A percentile compares a stretch with the other conserved stretches of the same genome.
Conservation (phyloP, 495 filamentous ascomycete genomes). For the Parathielavia hyrcaniae region DNA sequence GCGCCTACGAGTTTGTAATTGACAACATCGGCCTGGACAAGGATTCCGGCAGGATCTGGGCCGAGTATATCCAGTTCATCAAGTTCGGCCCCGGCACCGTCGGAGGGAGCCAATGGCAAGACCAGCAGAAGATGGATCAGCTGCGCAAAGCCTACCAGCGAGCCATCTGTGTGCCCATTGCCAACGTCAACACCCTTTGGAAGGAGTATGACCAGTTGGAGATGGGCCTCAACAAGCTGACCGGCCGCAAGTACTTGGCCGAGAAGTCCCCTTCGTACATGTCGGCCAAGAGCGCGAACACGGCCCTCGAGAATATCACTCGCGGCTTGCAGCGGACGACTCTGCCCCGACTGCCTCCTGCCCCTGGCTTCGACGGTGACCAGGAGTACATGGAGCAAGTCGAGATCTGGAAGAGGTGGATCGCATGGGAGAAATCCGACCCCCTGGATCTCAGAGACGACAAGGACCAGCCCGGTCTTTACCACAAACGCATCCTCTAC, state of each 20-base stretch:
- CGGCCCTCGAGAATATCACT: conserved; percentile 76
- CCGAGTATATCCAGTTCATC: conserved; percentile 87
- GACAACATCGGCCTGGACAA: conserved; percentile 84
- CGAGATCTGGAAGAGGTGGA: conserved; percentile 89
- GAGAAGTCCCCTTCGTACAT: conserved; percentile 88
- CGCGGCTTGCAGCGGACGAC: conserved; percentile 69
- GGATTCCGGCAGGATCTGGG: conserved; percentile 85
- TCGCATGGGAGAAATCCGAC: conserved; percentile 89
- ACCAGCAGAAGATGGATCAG: conserved; percentile 93
- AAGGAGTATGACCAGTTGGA: conserved; percentile 97
- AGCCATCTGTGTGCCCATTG: conserved; percentile 76
- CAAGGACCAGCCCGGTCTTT: conserved; percentile 70
- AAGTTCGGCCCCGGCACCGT: conserved; percentile 74
- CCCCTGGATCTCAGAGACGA: conserved; percentile 76
- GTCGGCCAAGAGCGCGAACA: conserved; percentile 82
- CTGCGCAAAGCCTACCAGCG: conserved; percentile 86
- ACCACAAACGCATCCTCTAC: conserved; percentile 72
- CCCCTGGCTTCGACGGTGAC: conserved; percentile 79
- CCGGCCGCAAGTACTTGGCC: conserved; percentile 85
- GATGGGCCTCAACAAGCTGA: conserved; percentile 82
- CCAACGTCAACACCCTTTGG: conserved; percentile 76
- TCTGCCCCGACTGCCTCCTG: conserved; percentile 72
- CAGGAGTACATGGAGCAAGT: conserved; percentile 79
- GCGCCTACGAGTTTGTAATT: conserved; percentile 88
- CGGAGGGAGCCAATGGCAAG: conserved; percentile 86